phyloP scores from a whole-genome alignment of 2,329 filamentous ascomycete species.

The Phialophora expanda region DNA sequence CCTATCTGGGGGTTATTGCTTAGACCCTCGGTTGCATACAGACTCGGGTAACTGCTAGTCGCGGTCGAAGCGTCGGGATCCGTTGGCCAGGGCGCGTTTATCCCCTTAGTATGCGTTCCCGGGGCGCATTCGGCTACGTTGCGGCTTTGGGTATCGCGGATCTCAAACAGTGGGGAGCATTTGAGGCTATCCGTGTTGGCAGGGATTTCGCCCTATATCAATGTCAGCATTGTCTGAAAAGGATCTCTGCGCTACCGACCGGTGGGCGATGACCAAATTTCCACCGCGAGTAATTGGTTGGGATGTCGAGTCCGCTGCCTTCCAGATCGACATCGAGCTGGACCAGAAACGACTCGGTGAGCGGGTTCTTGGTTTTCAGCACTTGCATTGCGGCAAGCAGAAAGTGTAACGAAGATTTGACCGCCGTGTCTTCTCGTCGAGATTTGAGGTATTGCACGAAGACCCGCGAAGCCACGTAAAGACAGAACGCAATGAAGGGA shows the following conservation, averaged over 20 bases:
- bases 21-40: conserved; percentile 21
- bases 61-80: conserved; percentile 4
- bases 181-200: conserved; percentile 36
- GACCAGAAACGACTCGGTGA: conserved; percentile 92
- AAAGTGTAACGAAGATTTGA: conserved; percentile 84
- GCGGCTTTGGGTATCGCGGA: conserved; percentile 33
- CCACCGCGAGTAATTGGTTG: conserved; percentile 31
- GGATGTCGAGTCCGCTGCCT: conserved; percentile 49
- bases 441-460: conserved; percentile 98
- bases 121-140: conserved; percentile 1
- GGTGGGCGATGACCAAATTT: conserved; percentile 35
- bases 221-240: conserved; percentile 15
- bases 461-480: conserved; percentile 93
- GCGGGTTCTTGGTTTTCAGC: conserved; percentile 81
- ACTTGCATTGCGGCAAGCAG: conserved; percentile 88
- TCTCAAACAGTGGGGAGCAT: conserved; percentile 37
- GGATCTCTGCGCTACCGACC: conserved; percentile 15
- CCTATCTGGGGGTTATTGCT: conserved; percentile 10
- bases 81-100: conserved; percentile 8
- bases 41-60: conserved; percentile 22
- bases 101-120: conserved; percentile 4
- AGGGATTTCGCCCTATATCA: conserved; percentile 35
- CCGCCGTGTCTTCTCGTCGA: conserved; percentile 78
- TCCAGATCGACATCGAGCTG: conserved; percentile 93
- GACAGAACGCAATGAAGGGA: conserved; percentile 90